A percentile compares a stretch with the other conserved stretches of the same genome.
Conservation (phyloP, 1,284 basidiomycete species). For the Lignosus rhinocerotis region DNA sequence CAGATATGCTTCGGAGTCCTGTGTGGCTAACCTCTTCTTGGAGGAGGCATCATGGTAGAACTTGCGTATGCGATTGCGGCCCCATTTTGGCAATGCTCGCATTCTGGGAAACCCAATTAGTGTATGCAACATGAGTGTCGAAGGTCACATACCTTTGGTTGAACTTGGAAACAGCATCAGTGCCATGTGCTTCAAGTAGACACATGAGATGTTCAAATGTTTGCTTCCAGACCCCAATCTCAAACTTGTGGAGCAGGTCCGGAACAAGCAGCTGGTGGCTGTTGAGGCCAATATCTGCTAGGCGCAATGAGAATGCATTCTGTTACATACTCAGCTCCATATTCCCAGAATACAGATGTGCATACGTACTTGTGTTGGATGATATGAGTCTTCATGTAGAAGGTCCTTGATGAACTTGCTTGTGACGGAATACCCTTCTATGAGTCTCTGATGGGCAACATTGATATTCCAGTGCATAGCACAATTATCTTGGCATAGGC, state of each 20-base stretch:
- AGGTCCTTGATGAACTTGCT: not conserved
- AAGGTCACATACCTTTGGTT: constrained; percentile 22
- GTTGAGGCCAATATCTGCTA: constrained; percentile 28
- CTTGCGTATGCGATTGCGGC: constrained; percentile 27
- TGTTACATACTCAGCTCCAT: not conserved
- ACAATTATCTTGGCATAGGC: not conserved
- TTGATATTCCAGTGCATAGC: not conserved
- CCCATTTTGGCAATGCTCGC: constrained; percentile 35
- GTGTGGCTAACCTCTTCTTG: constrained; percentile 30
- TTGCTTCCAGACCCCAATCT: constrained; percentile 38
- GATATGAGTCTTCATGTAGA: not conserved
- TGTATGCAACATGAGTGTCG: not conserved
- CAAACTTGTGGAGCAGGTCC: constrained; percentile 41
- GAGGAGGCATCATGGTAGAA: constrained; percentile 29
- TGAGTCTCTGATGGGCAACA: constrained; percentile 16
- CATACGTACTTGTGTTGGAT: not conserved
- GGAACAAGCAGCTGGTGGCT: constrained; percentile 32
- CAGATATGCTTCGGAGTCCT: constrained; percentile 33
- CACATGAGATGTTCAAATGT: constrained; percentile 2
- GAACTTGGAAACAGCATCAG: constrained; percentile 26
- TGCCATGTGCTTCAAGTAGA: constrained; percentile 15
- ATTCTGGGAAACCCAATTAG: not conserved
- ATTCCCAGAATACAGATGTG: not conserved
- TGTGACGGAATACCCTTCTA: constrained; percentile 4
- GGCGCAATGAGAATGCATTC: constrained; percentile 30